Conservation (phyloP, 2,329 filamentous ascomycete genomes). For the Alternaria brassicicola region DNA sequence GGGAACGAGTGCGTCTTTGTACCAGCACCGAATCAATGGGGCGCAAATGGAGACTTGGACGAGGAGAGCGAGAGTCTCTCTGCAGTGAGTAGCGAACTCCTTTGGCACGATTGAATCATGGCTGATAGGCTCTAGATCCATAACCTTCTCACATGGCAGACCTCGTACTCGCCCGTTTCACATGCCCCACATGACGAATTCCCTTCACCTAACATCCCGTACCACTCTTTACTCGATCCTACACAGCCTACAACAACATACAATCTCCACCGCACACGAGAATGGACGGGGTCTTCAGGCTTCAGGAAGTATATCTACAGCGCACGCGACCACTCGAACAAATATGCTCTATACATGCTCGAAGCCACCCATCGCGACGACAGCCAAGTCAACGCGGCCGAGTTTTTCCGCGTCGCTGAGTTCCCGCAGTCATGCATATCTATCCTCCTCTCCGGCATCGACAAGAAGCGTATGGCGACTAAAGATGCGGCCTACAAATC, state of each 20-base stretch:
- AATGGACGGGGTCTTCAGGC: constrained; percentile 44
- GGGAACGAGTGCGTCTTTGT: constrained; percentile 47
- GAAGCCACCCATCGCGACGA: constrained; percentile 43
- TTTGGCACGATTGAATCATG: background rate
- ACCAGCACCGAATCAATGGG: constrained; percentile 48
- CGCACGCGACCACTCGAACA: constrained; percentile 45
- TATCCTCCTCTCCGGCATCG: constrained; percentile 44
- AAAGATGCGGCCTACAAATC: constrained; percentile 45
- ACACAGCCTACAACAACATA: constrained; percentile 41
- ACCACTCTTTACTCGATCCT: constrained; percentile 44
- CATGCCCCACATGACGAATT: constrained; percentile 42
- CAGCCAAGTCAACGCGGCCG: constrained; percentile 43
- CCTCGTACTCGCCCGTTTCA: constrained; percentile 43
- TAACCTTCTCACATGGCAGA: constrained; percentile 47
- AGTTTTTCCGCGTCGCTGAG: constrained; percentile 46
- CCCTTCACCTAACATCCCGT: constrained; percentile 43
- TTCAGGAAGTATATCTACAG: constrained; percentile 46
- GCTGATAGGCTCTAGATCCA: constrained; percentile 37
- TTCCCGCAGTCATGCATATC: constrained; percentile 43
- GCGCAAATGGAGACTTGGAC: constrained; percentile 46
- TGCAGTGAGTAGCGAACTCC: constrained; percentile 32
- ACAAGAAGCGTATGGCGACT: constrained; percentile 35
- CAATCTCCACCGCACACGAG: constrained; percentile 47
- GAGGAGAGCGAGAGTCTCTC: constrained; percentile 47
- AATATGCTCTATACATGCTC: constrained; percentile 46